Evolutionary conservation across 2,329 filamentous ascomycete species (phyloP), one percentile per base, ranked within the genome.

Genomic region (Penicillium thymicola): DNA sequence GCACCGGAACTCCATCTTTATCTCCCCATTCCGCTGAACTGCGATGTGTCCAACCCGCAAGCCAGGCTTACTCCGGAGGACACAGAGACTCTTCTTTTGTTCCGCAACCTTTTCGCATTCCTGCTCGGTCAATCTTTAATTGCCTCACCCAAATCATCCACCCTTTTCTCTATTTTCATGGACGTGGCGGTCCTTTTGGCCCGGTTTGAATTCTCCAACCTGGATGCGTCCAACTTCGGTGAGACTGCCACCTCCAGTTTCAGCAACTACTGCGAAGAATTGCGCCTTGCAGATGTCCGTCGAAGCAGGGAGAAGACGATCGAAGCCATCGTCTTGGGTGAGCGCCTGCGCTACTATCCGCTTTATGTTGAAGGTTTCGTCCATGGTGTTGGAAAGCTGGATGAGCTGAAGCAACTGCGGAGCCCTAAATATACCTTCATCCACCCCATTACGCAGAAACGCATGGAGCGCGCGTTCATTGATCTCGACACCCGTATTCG

Each of bases 331-430:
- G 82, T 97, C n/a, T 79, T 99, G 11, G 92, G 90, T 54, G 93
- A 99, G 75, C 84, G 85, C 37, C 89, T 97, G 86, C 87, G 87
- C 56, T 96, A 85, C 46, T 84, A 88, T 66, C 82, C 87, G 8
- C 81, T 99, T 2, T 97, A 96, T 75, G 90, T 90, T 57, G 92
- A 97, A 73, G 91, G 90, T 0, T 97, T 97, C 68, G 86, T 92
- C 5, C 94, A 97, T 72, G 91, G 88, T 0, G 91, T 90, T 10
- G 94, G 93, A 48, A 95, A 94, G 73, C 90, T 83, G 60, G 80
- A 93, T 57, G 83, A 89, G 21, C 81, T 91, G 32, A 85, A 92
- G 57, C 81, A 86, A 53, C 75, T 92, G 45, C 83, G 85, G 42
- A 86, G 85, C 48, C 84, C 86, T 0, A 84, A 94, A 46, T 92